Evolutionary conservation across 176 grass and related monocot genomes (phyloP).

Genomic region (Dactylis glomerata): DNA sequence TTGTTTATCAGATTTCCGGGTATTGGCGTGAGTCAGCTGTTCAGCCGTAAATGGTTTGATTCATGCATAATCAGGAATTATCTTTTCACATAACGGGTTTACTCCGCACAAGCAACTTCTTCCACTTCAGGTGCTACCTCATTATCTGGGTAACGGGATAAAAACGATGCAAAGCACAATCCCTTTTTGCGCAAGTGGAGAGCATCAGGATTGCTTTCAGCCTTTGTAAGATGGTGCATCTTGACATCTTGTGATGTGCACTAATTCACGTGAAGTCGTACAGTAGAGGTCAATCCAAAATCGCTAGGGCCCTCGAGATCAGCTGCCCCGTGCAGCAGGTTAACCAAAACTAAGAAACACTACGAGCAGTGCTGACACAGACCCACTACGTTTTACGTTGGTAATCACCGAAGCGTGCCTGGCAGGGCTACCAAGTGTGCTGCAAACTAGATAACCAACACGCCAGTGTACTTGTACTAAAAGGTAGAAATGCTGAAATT

Average conservation of each 20-base stretch:
- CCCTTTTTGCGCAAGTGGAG: background rate
- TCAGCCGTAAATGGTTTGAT: background rate
- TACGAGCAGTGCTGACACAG: background rate
- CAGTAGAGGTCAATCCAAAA: background rate
- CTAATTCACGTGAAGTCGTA: background rate
- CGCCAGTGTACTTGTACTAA: background rate
- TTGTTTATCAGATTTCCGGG: constrained; percentile 1
- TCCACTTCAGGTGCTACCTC: background rate
- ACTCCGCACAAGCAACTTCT: constrained; percentile 24
- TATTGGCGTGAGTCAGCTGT: background rate
- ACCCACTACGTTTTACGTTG: background rate
- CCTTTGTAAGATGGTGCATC: background rate
- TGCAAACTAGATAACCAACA: constrained; percentile 33
- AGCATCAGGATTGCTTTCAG: background rate
- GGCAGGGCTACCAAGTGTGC: background rate
- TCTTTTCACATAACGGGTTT: background rate
- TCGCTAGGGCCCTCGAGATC: background rate
- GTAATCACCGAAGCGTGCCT: background rate
- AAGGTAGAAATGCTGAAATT: background rate
- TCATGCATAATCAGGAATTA: background rate
- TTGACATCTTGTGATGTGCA: background rate
- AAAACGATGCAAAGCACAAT: constrained; percentile 12
- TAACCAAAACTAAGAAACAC: background rate
- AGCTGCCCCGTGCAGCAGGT: background rate
- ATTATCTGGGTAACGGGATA: background rate